These are phyloP conservation scores for Spirogloea muscicola DNA, from an alignment of 139 green algal genomes.

Conservation along the genomic window DNA sequence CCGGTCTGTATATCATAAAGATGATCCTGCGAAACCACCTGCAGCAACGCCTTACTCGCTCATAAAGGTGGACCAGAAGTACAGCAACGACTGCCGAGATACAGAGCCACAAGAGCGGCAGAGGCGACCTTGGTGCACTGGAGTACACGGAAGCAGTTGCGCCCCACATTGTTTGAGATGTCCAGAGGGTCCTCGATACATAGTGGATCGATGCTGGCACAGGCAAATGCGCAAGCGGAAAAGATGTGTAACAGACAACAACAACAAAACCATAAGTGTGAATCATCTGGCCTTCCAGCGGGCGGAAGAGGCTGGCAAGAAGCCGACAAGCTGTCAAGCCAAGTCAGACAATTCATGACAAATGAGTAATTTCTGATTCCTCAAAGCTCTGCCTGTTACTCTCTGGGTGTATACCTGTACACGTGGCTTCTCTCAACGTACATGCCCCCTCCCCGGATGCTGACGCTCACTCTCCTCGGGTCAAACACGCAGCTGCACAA, in stretches of 20 bases:
- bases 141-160: slow-evolving; percentile 37
- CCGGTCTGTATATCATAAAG: background rate
- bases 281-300: too few species aligned
- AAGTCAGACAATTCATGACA: too few species aligned
- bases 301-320: too few species aligned
- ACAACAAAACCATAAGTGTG: too few species aligned
- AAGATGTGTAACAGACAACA: too few species aligned
- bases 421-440: slow-evolving; percentile 9
- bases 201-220: slow-evolving; percentile 24
- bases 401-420: background rate
- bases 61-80: background rate
- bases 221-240: too few species aligned
- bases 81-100: background rate
- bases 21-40: background rate
- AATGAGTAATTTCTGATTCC: too few species aligned
- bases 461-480: slow-evolving; percentile 15
- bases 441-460: slow-evolving; percentile 23
- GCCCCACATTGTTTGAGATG: slow-evolving; percentile 17
- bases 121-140: slow-evolving; percentile 27
- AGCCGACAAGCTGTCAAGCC: too few species aligned
- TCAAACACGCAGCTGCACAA: slow-evolving; percentile 37
- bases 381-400: background rate
- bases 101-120: background rate
- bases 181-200: slow-evolving; percentile 29
- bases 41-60: background rate